Base-by-base conservation (phyloP, 371 early-diverging fungal species). In the Lichtheimia hyalospora region DNA sequence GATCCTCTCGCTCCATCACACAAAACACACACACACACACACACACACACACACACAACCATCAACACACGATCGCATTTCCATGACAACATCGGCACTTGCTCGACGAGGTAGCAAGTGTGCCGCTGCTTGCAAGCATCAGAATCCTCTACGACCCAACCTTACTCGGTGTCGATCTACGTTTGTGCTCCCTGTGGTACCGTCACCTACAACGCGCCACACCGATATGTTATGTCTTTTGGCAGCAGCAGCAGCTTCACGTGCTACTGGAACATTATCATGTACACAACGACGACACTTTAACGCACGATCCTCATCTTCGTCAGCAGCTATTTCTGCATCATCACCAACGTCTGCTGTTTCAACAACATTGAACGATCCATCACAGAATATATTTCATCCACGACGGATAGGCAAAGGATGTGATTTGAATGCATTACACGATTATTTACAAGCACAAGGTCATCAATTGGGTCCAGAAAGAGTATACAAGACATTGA, bases 401-500 rank as follows among this genome's bases (percentile, higher is more conserved):
- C 66, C 66, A 18, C 58, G 66, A 41, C 21, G 51, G n/a, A 27
- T 59, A 25, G 46, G 42, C 15, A 52, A 52, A 42, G 43, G 48
- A 5, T 25, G 25, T 14, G 60, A 66, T 44, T 41, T 61, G 8
- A 54, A 70, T 21, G 54, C 28, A 25, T 40, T 61, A 15, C 52
- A 63, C 21, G 27, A 57, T 1, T 43, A 61, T 18, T n/a, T 70
- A 3, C 39, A n/a, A 12, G 46, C 21, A 18, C 21, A 51, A 13
- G 27, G 50, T 4, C 25, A 34, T 14, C 49, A 23, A 15, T 44
- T 63, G 16, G 58, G 51, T 10, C 53, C 51, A 21, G 49, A 42
- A 8, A 41, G 48, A 13, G 46, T 64, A 2, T 77, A 74, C 61
- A 67, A 62, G 49, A 60, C 66, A 24, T 49, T 77, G 21, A 52